Conservation (phyloP, 1,139 yeast species). For the Hansenula sp. region DNA sequence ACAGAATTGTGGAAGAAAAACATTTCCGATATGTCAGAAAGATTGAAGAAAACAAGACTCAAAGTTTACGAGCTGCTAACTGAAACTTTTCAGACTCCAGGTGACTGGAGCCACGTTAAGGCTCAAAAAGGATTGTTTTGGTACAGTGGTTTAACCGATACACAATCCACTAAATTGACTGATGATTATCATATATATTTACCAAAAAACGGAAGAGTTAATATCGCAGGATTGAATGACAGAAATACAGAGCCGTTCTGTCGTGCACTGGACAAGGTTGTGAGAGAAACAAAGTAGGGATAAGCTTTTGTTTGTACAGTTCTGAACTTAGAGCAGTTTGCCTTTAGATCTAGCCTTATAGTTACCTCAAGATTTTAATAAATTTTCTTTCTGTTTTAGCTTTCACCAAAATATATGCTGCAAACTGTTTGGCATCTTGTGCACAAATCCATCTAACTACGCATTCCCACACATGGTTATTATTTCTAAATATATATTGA, state of each 20-base stretch:
- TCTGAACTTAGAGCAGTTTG: no score
- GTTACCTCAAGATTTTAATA: no score
- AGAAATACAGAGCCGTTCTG: constrained; percentile 62
- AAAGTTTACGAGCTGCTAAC: constrained; percentile 39
- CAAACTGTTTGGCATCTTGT: no score
- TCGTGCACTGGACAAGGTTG: constrained; percentile 50
- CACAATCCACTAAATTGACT: constrained; percentile 61
- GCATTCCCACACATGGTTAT: no score
- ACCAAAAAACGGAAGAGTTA: constrained; percentile 73
- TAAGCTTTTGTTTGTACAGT: neutral
- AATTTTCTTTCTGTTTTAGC: no score
- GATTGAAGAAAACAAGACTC: constrained; percentile 36
- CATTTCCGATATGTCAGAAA: constrained; percentile 42
- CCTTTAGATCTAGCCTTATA: no score
- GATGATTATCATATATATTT: constrained; percentile 67
- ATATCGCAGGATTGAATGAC: constrained; percentile 74
- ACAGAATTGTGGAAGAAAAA: constrained; percentile 42
- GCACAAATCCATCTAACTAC: no score
- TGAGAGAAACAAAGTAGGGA: neutral
- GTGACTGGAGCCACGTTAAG: constrained; percentile 75
- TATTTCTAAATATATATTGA: no score
- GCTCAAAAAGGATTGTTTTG: constrained; percentile 86
- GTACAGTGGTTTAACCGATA: constrained; percentile 67
- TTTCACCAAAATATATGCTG: no score
- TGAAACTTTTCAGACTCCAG: constrained; percentile 43